Conservation (phyloP, 441 rosid species). For the Flueggea neowawraea region DNA sequence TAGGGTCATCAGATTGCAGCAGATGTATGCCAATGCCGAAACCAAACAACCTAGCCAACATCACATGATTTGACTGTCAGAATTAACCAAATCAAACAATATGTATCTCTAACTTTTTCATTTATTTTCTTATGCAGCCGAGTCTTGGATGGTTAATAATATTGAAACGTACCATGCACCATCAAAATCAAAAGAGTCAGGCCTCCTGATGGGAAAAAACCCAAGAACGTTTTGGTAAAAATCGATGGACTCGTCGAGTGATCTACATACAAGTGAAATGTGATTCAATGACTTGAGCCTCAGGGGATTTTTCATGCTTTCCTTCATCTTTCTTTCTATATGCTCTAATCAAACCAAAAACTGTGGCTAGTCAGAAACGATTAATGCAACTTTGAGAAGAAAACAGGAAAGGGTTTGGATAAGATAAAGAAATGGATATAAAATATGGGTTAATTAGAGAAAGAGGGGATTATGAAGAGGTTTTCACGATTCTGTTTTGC, state of each 20-base stretch:
- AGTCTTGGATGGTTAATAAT: background rate
- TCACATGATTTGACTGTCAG: no score
- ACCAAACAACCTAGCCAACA: constrained; percentile 57
- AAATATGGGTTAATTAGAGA: no score
- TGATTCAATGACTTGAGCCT: constrained; percentile 79
- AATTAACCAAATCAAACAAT: no score
- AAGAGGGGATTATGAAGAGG: no score
- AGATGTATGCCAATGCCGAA: constrained; percentile 80
- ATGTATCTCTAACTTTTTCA: no score
- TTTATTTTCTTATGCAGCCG: no score
- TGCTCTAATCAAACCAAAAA: no score
- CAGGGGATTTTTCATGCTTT: constrained; percentile 48
- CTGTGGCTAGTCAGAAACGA: no score
- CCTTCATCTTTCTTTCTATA: constrained; percentile 32
- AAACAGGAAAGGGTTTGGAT: no score
- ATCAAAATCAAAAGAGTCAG: constrained; percentile 72
- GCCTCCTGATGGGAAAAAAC: constrained; percentile 70
- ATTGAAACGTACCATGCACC: constrained; percentile 41
- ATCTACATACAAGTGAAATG: constrained; percentile 66
- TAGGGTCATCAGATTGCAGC: constrained; percentile 73
- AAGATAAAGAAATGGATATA: no score
- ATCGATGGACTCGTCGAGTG: constrained; percentile 56
- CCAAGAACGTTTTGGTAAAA: constrained; percentile 79
- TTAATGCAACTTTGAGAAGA: no score
- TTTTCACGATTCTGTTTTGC: no score